Evolutionary conservation across 352 stramenopile species (phyloP), one percentile per base, ranked within the genome.

Genomic region (Pythium monospermum): DNA sequence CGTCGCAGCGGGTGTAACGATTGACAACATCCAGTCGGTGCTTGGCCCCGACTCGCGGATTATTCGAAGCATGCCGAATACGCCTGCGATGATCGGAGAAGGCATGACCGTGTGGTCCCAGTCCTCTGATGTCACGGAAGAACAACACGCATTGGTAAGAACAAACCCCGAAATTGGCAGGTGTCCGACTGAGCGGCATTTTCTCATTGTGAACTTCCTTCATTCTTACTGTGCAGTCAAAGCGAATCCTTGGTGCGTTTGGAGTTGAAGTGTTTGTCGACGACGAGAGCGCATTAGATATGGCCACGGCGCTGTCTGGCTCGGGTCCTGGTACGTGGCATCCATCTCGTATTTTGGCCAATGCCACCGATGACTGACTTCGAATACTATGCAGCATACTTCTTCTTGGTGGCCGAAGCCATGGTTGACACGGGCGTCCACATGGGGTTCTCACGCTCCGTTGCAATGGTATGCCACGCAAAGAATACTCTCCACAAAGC

Each of bases 31-130:
- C 51, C 76, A 92, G 32, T 49, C 55, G 0, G 64, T 75, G 13
- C 63, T 84, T 6, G 76, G 85, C 1, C 58, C 83, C 15, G 53
- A 81, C 26, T 89, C 83, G 13, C 78, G 68, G 27, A 66, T 98
- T 57, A 95, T 97, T 38, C 85, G 94, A 23, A 91, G 68, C 38
- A 98, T 98, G 95, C 95, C 95, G 2, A 98, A 98, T 65, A 98
- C 95, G 6, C 95, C 95, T 4, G 91, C 91, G 21, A 96, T 89
- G 73, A 96, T 98, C 31, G 86, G 89, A 58, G 71, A 96, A 58
- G 94, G 95, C 44, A 96, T 97, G 58, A 98, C 95, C 0, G 95
- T 98, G 7, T 98, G 94, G 95, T 87, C 73, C 13, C 74, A 85
- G 49, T 87, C 75, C 18, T 65, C 60, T 2, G 70, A 90, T 30